Evolutionary conservation across 1,284 basidiomycete genomes (phyloP), one percentile per base, ranked within the genome.

Genomic region (Cerrena zonata): DNA sequence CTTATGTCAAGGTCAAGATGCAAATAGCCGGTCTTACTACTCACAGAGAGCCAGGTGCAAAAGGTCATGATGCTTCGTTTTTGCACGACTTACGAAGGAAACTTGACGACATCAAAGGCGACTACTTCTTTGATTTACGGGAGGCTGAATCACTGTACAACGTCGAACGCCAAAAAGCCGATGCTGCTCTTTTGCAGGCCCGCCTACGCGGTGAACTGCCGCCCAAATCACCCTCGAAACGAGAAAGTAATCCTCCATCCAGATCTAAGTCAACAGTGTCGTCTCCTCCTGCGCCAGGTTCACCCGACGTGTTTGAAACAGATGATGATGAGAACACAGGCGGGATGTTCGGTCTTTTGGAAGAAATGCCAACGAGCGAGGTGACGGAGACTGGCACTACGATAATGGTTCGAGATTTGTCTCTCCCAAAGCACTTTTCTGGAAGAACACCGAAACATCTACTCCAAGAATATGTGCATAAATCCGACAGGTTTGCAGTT

Each of bases 271-370:
- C 43, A 13, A 46, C 49, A 34, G 43, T 44, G 18, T 12, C 22
- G 4, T 23, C 49, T 43, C 36, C 37, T 26, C 47, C 34, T 23
- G 65, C 30, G 13, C 63, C 62, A 27, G 62, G 57, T 23, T 57
- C 61, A 15, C 25, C 38, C 15, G 77, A 85, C 57, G 56, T 81
- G 5, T 80, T 82, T 54, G 80, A 80, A 24, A 62, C 61, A 40
- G 69, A 71, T 13, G 65, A 64, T 45, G 73, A 76, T 22, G 81
- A 81, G 18, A 82, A 81, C 25, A 72, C 73, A 22, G 82, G 75
- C 5, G 89, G 87, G 5, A 64, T 97, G 43, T 82, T 97, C 56
- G 86, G 81, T 45, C 72, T 95, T 54, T 75, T 98, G 36, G 89
- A 96, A 43, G 79, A 79, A 50, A 74, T 82, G 56, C 77, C 83